A percentile compares a stretch with the other conserved stretches of the same genome.
Conservation (phyloP, 1,139 yeast species). For the Candida smagusa region DNA sequence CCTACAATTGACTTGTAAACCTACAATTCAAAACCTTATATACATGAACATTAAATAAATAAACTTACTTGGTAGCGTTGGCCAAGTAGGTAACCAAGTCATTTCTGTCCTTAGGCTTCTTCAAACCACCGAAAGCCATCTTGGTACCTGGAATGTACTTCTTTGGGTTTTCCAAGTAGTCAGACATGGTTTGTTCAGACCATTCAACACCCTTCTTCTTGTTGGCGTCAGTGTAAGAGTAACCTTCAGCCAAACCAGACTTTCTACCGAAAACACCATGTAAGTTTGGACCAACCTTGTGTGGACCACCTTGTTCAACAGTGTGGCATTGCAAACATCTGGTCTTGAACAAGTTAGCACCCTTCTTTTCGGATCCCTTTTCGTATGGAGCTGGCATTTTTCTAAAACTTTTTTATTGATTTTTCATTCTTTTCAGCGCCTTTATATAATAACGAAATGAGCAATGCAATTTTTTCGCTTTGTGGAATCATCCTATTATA, state of each 20-base stretch:
- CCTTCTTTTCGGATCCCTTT: slow-evolving; percentile 89
- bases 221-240: slow-evolving; percentile 97
- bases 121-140: slow-evolving; percentile 99
- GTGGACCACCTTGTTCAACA: slow-evolving; percentile 90
- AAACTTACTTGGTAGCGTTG: slow-evolving; percentile 62
- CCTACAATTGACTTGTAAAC: not conserved
- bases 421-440: slow-evolving; percentile 3
- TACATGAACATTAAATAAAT: slow-evolving; percentile 5
- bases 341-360: slow-evolving; percentile 97
- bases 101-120: slow-evolving; percentile 98
- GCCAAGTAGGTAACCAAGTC: slow-evolving; percentile 90
- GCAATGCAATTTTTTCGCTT: slow-evolving; percentile 2
- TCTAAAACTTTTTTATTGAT: not conserved
- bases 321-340: slow-evolving; percentile 99
- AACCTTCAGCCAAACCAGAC: slow-evolving; percentile 91
- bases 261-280: slow-evolving; percentile 91
- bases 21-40: slow-evolving; percentile 4
- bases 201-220: slow-evolving; percentile 91
- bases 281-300: slow-evolving; percentile 99
- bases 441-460: slow-evolving; percentile 8
- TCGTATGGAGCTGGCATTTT: slow-evolving; percentile 63
- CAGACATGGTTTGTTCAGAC: slow-evolving; percentile 86
- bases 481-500: slow-evolving; percentile 3
- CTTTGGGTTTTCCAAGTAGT: slow-evolving; percentile 99
- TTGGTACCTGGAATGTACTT: slow-evolving; percentile 99